Conservation (phyloP, 75 land plant genomes). For the Sequoiadendron giganteum region DNA sequence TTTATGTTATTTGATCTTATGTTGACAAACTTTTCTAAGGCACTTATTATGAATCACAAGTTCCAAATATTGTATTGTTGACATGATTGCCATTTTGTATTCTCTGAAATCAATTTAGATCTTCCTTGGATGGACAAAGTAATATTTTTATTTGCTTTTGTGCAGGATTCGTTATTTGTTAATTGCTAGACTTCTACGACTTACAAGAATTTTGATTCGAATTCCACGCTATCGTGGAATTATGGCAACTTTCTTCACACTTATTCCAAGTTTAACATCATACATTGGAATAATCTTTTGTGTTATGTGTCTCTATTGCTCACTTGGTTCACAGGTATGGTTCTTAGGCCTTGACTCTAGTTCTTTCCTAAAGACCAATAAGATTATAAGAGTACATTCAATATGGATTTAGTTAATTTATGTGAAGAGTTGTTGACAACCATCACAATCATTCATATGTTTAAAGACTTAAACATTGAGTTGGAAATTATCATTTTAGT, state of each 20-base stretch:
- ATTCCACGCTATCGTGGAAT: slow-evolving; percentile 70
- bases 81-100: not conserved
- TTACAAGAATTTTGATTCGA: slow-evolving; percentile 73
- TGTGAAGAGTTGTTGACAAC: not conserved
- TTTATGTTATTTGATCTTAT: not conserved
- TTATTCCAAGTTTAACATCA: slow-evolving; percentile 84
- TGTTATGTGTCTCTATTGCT: slow-evolving; percentile 78
- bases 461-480: not conserved
- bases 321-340: slow-evolving; percentile 79
- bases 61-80: not conserved
- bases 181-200: slow-evolving; percentile 71
- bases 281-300: slow-evolving; percentile 86
- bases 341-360: not conserved
- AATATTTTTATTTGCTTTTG: not conserved
- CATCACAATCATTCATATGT: not conserved
- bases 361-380: not conserved
- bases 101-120: not conserved
- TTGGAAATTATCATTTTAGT: not conserved
- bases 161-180: slow-evolving; percentile 93
- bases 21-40: not conserved
- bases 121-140: not conserved
- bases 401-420: not conserved
- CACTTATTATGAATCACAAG: not conserved
- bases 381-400: no score
- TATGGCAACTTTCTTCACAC: slow-evolving; percentile 75